These are phyloP conservation scores for Vicia faba DNA, from an alignment of 306 rosid genomes.

Conservation along the genomic window DNA sequence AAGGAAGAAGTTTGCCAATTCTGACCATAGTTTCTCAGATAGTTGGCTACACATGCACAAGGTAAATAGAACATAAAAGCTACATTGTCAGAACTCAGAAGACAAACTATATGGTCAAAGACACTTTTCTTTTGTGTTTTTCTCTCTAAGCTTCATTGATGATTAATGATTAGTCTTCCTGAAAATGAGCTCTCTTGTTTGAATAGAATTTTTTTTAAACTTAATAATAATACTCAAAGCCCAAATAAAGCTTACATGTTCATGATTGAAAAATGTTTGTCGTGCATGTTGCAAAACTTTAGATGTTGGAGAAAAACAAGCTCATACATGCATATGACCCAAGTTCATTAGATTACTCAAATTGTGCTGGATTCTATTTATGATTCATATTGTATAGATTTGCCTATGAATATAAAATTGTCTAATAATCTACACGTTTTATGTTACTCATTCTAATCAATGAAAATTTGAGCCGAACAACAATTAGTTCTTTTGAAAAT, in stretches of 20 bases:
- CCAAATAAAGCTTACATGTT: constrained; percentile 24
- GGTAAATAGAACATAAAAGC: background rate
- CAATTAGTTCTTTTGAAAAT: too few relatives aligned
- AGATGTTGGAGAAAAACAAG: background rate
- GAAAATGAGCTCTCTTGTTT: constrained; percentile 31
- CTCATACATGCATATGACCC: background rate
- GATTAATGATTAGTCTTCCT: constrained; percentile 34
- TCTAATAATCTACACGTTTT: too few relatives aligned
- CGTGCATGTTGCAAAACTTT: constrained; percentile 1
- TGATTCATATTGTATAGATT: too few relatives aligned
- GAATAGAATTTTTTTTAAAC: constrained; percentile 20
- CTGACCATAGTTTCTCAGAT: constrained; percentile 10
- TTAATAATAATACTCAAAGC: constrained; percentile 25
- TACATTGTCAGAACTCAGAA: constrained; percentile 9
- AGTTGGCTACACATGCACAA: constrained; percentile 17
- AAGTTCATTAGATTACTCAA: background rate
- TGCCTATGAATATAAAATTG: too few relatives aligned
- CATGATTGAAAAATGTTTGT: constrained; percentile 32
- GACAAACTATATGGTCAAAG: constrained; percentile 25
- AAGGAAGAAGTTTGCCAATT: background rate
- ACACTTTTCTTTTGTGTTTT: background rate
- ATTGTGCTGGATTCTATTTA: too few relatives aligned
- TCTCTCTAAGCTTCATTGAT: constrained; percentile 8
- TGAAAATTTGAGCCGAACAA: too few relatives aligned
- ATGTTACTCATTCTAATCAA: too few relatives aligned